These are phyloP conservation scores for Russula vinacea DNA, from an alignment of 768 basidiomycete genomes.

Conservation along the genomic window DNA sequence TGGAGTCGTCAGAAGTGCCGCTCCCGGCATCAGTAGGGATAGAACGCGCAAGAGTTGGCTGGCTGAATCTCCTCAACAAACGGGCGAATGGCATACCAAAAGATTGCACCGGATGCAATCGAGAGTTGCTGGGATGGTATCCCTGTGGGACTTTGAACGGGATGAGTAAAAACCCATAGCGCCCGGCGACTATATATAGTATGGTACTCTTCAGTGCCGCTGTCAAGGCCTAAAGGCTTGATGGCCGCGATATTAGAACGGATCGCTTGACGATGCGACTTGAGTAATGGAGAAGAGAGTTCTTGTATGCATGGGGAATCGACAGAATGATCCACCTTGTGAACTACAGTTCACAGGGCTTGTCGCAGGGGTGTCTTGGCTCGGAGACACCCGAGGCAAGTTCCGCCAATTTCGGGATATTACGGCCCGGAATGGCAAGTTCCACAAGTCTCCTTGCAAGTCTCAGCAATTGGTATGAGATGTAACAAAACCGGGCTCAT, in stretches of 20 bases:
- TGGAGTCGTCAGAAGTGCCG: not conserved
- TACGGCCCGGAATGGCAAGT: no score
- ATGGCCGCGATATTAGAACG: slow-evolving; percentile 1
- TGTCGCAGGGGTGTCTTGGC: no score
- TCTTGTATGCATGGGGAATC: no score
- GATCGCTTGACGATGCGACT: no score
- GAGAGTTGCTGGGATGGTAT: not conserved
- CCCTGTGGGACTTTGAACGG: not conserved
- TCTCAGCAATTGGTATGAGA: slow-evolving; percentile 15
- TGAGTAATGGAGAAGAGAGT: no score
- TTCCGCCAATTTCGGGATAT: no score
- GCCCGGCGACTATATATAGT: not conserved
- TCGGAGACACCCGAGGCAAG: no score
- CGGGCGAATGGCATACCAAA: slow-evolving; percentile 6
- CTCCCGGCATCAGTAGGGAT: not conserved
- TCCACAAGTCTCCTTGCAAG: no score
- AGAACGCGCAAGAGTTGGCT: not conserved
- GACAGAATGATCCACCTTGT: no score
- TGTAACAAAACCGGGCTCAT: not conserved
- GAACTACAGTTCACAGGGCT: no score
- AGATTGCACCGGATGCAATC: no score
- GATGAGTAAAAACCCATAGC: not conserved
- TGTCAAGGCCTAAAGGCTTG: slow-evolving; percentile 11
- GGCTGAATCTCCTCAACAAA: slow-evolving; percentile 12
- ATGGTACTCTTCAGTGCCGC: no score